Evolutionary conservation across 148 eudicot species (phyloP), one percentile per base, ranked within the genome.

Genomic region (Vaccinium corymbosum): DNA sequence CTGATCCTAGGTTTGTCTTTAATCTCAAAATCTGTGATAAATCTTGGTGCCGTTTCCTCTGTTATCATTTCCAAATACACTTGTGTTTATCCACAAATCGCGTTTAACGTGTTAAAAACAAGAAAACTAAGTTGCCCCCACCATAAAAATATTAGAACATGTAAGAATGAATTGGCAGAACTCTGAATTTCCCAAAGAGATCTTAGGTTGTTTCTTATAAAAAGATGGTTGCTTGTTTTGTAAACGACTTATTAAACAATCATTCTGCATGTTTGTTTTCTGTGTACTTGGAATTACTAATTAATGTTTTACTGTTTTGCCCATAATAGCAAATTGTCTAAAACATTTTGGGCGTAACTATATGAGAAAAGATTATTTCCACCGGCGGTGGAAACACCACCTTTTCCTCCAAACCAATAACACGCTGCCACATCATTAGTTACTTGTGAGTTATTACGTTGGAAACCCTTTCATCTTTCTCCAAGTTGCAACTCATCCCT

Each of bases 1-100:
- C 93, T 91, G 48, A 89, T 93, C 49, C 85, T 95, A 85, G 97
- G 98, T 95, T 79, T 19, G 83, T 76, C 64, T 79, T 13, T 78
- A 22, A 12, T 25, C 4, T 6, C 61, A 35, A 3, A 16, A 11
- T 62, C 22, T 59, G 1, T 38, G 1, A 4, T 1, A 22, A 6
- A 8, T 82, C 51, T 83, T 25, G 17, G 35, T 51, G 25, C 19
- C 32, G 13, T 80, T 62, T 80, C 20, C 42, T 61, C 19, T 12
- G 20, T 66, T 35, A 6, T 64, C 83, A 22, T 80, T 11, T 0
- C 51, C 61, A 32, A 62, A n/a, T 35, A 32, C 3, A 32, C 81
- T 6, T 25, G 38, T 2, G 7, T 50, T 76, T 49, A 22, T 16
- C n/a, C 49, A 2, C n/a, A 16, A 73, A 14, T 14, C 3, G 6